Conservation (phyloP, 192 early-diverging fungal species). For the Coemansia sp. region DNA sequence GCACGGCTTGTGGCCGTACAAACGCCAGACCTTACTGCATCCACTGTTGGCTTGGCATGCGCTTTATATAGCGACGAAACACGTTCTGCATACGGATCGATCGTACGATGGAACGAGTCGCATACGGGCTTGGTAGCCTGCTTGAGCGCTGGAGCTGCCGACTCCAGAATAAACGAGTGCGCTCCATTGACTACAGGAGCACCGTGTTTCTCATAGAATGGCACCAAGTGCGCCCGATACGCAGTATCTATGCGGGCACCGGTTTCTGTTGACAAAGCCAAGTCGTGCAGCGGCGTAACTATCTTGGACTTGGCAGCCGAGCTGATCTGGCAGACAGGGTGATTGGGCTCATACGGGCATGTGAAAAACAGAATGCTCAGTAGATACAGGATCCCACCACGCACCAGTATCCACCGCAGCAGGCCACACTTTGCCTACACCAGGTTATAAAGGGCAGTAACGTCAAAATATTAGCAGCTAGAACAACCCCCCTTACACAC, state of each 20-base stretch:
- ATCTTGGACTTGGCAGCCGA: conserved; percentile 13
- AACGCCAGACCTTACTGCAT: conserved; percentile 8
- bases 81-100: conserved; percentile 23
- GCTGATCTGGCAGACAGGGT: conserved; percentile 32
- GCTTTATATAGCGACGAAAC: conserved; percentile 11
- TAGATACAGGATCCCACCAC: conserved; percentile 28
- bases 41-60: conserved; percentile 28
- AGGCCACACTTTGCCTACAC: conserved; percentile 9
- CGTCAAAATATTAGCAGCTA: not conserved
- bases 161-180: conserved; percentile 15
- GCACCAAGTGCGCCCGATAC: conserved; percentile 49
- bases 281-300: conserved; percentile 22
- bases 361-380: conserved; percentile 34
- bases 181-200: conserved; percentile 19
- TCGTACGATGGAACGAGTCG: conserved; percentile 16
- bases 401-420: conserved; percentile 21
- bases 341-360: conserved; percentile 24
- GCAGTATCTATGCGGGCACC: conserved; percentile 41
- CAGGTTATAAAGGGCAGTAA: not conserved
- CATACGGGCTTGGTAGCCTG: conserved; percentile 24
- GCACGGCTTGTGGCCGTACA: conserved; percentile 4
- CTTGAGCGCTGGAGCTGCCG: conserved; percentile 21
- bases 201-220: conserved; percentile 46
- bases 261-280: conserved; percentile 31
- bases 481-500: not conserved